Conservation (phyloP, 2,329 filamentous ascomycete species). For the Stachybotrys echinatus region DNA sequence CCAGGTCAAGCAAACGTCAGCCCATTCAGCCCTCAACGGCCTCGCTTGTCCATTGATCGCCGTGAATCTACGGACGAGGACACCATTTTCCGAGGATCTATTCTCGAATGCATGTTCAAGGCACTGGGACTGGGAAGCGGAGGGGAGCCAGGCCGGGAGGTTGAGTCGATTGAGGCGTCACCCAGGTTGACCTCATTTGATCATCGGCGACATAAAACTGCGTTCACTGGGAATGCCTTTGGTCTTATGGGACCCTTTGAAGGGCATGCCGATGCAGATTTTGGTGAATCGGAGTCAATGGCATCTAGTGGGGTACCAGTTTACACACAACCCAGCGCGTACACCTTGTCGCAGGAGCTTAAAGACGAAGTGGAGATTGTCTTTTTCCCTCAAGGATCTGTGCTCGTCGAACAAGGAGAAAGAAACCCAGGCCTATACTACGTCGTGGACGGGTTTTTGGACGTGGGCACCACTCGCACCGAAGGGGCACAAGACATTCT, state of each 20-base stretch:
- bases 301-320: conserved; percentile 64
- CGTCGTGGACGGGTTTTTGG: conserved; percentile 93
- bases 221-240: conserved; percentile 72
- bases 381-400: conserved; percentile 90
- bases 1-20: conserved; percentile 31
- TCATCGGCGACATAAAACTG: conserved; percentile 69
- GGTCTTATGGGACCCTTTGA: conserved; percentile 86
- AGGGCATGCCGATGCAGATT: conserved; percentile 66
- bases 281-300: conserved; percentile 62
- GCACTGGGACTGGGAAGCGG: conserved; percentile 75
- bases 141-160: conserved; percentile 59
- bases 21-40: conserved; percentile 42
- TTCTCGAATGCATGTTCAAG: conserved; percentile 93
- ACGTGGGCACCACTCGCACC: conserved; percentile 71
- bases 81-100: conserved; percentile 78
- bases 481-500: conserved; percentile 27
- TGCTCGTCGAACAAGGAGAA: conserved; percentile 93
- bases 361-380: conserved; percentile 94
- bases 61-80: conserved; percentile 87
- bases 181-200: conserved; percentile 82
- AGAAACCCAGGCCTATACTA: conserved; percentile 97
- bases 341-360: conserved; percentile 70
- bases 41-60: conserved; percentile 53
- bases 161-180: conserved; percentile 76
- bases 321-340: conserved; percentile 56